Base-by-base conservation (phyloP, 306 rosid genomes). In the Cucurbita maxima region DNA sequence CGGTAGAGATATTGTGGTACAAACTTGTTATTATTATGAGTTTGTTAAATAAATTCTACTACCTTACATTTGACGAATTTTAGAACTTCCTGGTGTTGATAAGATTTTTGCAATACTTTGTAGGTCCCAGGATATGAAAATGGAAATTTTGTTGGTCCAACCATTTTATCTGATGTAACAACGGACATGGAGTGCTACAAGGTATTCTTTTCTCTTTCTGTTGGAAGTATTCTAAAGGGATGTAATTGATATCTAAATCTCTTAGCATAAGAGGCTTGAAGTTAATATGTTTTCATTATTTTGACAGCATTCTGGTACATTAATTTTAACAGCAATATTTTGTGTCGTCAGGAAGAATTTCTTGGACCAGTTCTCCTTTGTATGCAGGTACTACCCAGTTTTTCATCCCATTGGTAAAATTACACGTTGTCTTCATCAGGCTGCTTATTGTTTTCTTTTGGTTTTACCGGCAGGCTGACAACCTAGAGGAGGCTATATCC, bases 101-200 rank as follows among this genome's bases (percentile, higher is more conserved):
- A 61, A 36, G 69, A 37, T 61, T 61, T 61, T 37, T 41, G 19
- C 38, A 11, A 43, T 10, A 20, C 44, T 72, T 66, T 76, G 20
- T 78, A 89, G 96, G 87, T 89, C 60, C 84, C 81, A 50, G 96
- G 89, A 61, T 89, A 89, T 38, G 91, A 87, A 83, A 85, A 64
- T 22, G 96, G 96, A 51, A 87, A 87, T 53, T 87, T 89, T 76
- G 64, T 89, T 58, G 91, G 87, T 67, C 96, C 96, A 43, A 89
- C 91, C 8, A 85, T 87, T 77, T 77, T 89, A 82, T 83, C 80
- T 37, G 84, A 82, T 76, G 83, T 87, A 61, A 80, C 91, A 83
- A 76, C 83, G 74, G 71, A 76, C 81, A 89, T 85, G 88, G 88
- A 85, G 83, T 89, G 91, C 86, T 87, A 83, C 76, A 83, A 79